Percentiles rank a stretch among this genome's conserved stretches.
These are phyloP conservation scores for Takashimella koratensis DNA, from an alignment of 1,284 basidiomycete genomes.

Conservation along the genomic window DNA sequence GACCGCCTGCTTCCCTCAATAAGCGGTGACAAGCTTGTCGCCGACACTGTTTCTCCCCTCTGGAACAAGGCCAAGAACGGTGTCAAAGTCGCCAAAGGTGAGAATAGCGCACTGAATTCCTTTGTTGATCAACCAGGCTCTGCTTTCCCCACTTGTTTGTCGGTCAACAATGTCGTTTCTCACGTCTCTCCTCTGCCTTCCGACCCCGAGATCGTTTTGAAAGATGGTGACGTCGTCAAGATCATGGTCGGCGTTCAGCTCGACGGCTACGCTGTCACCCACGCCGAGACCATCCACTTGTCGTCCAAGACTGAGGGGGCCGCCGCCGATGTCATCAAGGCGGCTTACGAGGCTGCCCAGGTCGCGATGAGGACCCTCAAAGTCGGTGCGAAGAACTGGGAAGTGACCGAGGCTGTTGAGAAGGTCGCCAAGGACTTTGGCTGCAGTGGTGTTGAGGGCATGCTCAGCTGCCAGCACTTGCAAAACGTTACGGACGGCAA, in stretches of 20 bases:
- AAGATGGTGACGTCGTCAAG: slow-evolving; percentile 91
- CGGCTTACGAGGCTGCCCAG: slow-evolving; percentile 90
- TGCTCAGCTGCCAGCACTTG: slow-evolving; percentile 59
- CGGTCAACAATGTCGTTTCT: slow-evolving; percentile 70
- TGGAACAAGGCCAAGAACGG: slow-evolving; percentile 89
- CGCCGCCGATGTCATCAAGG: slow-evolving; percentile 85
- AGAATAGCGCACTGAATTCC: slow-evolving; percentile 31
- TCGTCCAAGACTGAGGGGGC: slow-evolving; percentile 76
- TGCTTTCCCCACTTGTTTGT: slow-evolving; percentile 90
- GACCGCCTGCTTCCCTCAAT: no score
- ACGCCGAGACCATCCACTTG: slow-evolving; percentile 86
- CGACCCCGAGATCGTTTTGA: slow-evolving; percentile 67
- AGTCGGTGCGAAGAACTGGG: slow-evolving; percentile 90
- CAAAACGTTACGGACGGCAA: slow-evolving; percentile 95
- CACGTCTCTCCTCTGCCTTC: slow-evolving; percentile 58
- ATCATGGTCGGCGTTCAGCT: slow-evolving; percentile 94
- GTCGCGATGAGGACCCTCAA: slow-evolving; percentile 82
- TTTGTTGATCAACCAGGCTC: slow-evolving; percentile 58
- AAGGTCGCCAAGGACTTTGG: slow-evolving; percentile 69
- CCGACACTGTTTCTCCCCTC: slow-evolving; percentile 75
- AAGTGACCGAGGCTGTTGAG: slow-evolving; percentile 80
- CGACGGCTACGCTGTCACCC: slow-evolving; percentile 63
- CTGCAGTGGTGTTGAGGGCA: slow-evolving; percentile 87
- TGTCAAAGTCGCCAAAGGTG: slow-evolving; percentile 80
- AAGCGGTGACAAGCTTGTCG: slow-evolving; percentile 81